Evolutionary conservation across 371 early-diverging fungal species (phyloP).

Genomic region (Mortierella sp.): DNA sequence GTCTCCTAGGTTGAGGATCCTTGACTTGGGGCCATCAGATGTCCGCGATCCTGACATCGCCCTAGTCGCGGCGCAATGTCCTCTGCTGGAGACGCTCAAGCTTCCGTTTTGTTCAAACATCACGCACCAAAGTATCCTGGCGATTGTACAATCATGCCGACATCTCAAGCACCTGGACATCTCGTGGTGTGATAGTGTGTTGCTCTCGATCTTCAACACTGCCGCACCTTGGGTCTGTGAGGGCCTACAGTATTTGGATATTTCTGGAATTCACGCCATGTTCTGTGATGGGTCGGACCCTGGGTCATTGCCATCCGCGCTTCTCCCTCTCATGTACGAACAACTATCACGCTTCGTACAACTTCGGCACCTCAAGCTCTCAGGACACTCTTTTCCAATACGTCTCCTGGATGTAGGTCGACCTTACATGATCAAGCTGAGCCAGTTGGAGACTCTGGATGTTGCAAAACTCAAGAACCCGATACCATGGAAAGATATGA

Average conservation of each 20-base stretch:
- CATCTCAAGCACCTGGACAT: constrained; percentile 27
- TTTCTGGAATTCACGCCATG: constrained; percentile 35
- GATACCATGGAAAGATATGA: constrained; percentile 29
- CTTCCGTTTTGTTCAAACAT: constrained; percentile 39
- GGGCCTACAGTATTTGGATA: constrained; percentile 26
- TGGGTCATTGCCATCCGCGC: neutral
- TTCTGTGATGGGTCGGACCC: constrained; percentile 18
- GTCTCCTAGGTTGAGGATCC: constrained; percentile 9
- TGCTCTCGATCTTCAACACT: constrained; percentile 24
- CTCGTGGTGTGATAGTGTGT: constrained; percentile 31
- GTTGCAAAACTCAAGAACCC: constrained; percentile 15
- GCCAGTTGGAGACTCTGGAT: constrained; percentile 18
- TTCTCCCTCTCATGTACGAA: constrained; percentile 30
- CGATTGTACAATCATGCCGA: constrained; percentile 24
- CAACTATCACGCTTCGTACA: constrained; percentile 20
- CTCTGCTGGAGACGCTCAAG: constrained; percentile 26
- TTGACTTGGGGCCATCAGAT: constrained; percentile 39
- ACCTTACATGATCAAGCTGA: constrained; percentile 10
- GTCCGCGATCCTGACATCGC: constrained; percentile 24
- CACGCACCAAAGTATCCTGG: constrained; percentile 16
- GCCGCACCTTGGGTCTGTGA: constrained; percentile 24
- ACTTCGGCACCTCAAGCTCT: constrained; percentile 21
- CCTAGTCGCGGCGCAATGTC: constrained; percentile 30
- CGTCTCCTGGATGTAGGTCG: constrained; percentile 19
- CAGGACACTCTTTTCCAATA: constrained; percentile 31